A percentile compares a stretch with the other conserved stretches of the same genome.
phyloP scores from a whole-genome alignment of 2,329 filamentous ascomycete species.

The Microthyrium microscopicum region DNA sequence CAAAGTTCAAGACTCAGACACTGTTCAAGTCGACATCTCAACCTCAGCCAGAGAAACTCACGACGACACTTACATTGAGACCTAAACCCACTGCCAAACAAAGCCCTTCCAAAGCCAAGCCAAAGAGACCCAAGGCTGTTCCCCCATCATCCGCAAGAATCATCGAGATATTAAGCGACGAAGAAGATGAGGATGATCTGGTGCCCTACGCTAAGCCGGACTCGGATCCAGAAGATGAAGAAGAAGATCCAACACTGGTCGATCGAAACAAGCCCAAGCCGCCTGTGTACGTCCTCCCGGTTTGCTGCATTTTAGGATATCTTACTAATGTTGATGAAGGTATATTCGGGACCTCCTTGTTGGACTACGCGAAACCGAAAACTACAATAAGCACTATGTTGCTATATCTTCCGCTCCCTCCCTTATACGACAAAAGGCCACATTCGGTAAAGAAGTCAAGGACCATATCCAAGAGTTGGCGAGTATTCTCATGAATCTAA shows the following conservation, averaged over 20 bases:
- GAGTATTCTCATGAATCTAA: conserved; percentile 56
- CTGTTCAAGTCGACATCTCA: conserved; percentile 32
- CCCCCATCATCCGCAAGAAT: conserved; percentile 25
- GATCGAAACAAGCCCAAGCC: conserved; percentile 66
- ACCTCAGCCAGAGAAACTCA: not conserved
- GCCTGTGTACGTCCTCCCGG: conserved; percentile 50
- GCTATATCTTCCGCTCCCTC: conserved; percentile 59
- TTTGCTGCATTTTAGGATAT: conserved; percentile 10
- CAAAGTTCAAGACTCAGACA: conserved; percentile 43
- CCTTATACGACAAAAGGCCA: conserved; percentile 75
- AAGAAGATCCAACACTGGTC: conserved; percentile 80
- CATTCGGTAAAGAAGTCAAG: conserved; percentile 73
- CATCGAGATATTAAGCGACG: conserved; percentile 33
- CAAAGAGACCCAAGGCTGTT: not conserved
- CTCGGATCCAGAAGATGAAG: conserved; percentile 77
- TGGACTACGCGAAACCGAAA: conserved; percentile 65
- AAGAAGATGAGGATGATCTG: conserved; percentile 48
- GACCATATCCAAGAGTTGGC: conserved; percentile 74
- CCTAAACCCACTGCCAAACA: not conserved
- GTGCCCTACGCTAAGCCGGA: conserved; percentile 70
- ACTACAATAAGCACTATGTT: conserved; percentile 69
- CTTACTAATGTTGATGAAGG: conserved; percentile 24
- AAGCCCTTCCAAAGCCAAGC: not conserved
- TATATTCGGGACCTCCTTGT: conserved; percentile 69
- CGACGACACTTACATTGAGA: not conserved